Evolutionary conservation across 2,329 filamentous ascomycete genomes (phyloP).

Genomic region (Sclerotinia sclerotiorum): DNA sequence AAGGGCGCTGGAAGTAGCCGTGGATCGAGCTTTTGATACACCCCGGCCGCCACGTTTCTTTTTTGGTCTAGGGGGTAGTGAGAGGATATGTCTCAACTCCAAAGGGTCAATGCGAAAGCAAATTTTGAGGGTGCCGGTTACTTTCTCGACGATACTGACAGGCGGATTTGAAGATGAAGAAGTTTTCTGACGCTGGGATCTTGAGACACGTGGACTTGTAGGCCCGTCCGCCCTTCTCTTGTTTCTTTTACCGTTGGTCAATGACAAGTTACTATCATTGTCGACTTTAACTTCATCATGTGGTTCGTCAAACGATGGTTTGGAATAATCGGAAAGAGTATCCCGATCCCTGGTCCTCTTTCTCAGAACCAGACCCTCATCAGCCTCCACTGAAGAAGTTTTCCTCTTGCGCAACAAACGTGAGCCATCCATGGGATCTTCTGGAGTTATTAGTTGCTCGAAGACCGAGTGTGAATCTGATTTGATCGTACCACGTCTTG

Average conservation of each 20-base stretch:
- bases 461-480: conserved; percentile 76
- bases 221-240: conserved; percentile 28
- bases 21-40: conserved; percentile 45
- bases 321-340: conserved; percentile 28
- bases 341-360: conserved; percentile 47
- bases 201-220: conserved; percentile 48
- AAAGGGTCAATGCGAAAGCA: conserved; percentile 57
- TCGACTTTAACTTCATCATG: conserved; percentile 28
- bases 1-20: conserved; percentile 36
- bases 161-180: conserved; percentile 45
- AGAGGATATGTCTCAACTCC: conserved; percentile 61
- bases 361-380: conserved; percentile 54
- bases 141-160: conserved; percentile 43
- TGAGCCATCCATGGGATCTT: conserved; percentile 73
- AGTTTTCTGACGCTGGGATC: conserved; percentile 56
- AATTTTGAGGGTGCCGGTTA: conserved; percentile 49
- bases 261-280: conserved; percentile 17
- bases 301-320: conserved; percentile 23
- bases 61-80: conserved; percentile 57
- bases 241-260: conserved; percentile 29
- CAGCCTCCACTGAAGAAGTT: conserved; percentile 65
- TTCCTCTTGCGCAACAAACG: conserved; percentile 82
- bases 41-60: conserved; percentile 49
- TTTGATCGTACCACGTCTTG: conserved; percentile 62
- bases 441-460: conserved; percentile 68